phyloP scores from a whole-genome alignment of 306 rosid genomes.

The Prunus persica region DNA sequence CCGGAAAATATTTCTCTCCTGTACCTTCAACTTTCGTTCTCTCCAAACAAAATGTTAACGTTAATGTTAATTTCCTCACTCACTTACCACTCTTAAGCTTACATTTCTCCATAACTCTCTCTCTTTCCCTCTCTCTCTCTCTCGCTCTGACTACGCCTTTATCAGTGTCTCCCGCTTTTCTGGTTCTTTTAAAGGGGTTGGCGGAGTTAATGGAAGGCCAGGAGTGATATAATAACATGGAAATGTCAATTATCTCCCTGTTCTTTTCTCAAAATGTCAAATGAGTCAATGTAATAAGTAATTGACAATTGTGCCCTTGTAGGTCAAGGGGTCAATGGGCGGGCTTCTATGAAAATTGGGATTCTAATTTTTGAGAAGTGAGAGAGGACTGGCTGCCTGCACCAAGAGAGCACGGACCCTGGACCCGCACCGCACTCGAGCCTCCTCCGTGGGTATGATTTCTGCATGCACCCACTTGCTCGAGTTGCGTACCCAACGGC shows the following conservation, averaged over 20 bases:
- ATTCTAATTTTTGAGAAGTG: neutral
- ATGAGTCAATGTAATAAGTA: neutral
- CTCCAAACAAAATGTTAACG: neutral
- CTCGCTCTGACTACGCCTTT: slow-evolving; percentile 20
- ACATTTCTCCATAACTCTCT: slow-evolving; percentile 15
- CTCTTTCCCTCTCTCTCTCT: neutral
- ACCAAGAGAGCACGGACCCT: slow-evolving; percentile 25
- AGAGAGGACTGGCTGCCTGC: slow-evolving; percentile 6
- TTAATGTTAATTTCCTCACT: neutral
- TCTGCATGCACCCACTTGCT: slow-evolving; percentile 56
- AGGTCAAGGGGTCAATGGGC: neutral
- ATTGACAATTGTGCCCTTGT: neutral
- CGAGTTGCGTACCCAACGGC: slow-evolving; percentile 34
- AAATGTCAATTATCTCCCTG: slow-evolving; percentile 15
- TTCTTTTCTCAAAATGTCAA: neutral
- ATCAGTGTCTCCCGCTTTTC: slow-evolving; percentile 73
- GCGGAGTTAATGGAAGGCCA: slow-evolving; percentile 19
- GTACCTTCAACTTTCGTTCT: neutral
- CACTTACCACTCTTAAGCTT: neutral
- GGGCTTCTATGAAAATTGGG: neutral
- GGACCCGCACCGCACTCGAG: slow-evolving; percentile 27
- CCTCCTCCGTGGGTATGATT: slow-evolving; percentile 67
- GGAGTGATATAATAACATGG: neutral
- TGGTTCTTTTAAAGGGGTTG: slow-evolving; percentile 52
- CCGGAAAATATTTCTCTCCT: slow-evolving; percentile 1